Base-by-base conservation (phyloP, 176 grass and related monocot genomes). In the Eragrostis nindensis region DNA sequence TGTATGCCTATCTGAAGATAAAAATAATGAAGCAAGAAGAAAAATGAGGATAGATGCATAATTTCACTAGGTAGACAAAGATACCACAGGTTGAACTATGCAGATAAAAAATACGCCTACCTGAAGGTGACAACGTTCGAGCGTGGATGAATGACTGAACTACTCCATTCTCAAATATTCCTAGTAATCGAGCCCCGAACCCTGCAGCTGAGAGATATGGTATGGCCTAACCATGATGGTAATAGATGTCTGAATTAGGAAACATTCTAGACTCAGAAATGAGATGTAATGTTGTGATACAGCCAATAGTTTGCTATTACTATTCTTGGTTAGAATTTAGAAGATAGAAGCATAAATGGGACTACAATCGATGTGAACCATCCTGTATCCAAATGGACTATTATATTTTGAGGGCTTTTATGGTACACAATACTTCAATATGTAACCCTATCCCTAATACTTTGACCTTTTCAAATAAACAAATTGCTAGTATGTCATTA, bases 121-220 rank as follows among this genome's bases (percentile, higher is more conserved):
- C 92, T 90, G 90, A 87, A 83, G 96, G 88, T 84, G 83, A 74
- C 42, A 99, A 86, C 41, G 96, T 99, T 46, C 92, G 84, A 74
- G 96, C 96, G 90, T 86, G 42, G 83, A 99, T 99, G 74, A 99
- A 99, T 78, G 96, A 99, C 73, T 95, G 92, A 80, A 95, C 86
- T 66, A 93, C 85, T 89, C 96, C 96, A 90, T 99, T 99, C 82
- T 82, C 87, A 90, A 99, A 99, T 48, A 91, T 75, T 82, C 96
- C 92, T 66, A 99, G 82, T 61, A 99, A 74, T 74, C 84, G 55
- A 62, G 96, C 96, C 83, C 92, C 96, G 46, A 99, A 99, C 83
- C 96, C 92, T 69, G 96, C 96, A 83, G 88, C 92, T 83, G 96
- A 99, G 86, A 99, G 73, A 99, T 95, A 87, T 21, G 88, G 90